Percentiles rank a stretch among this genome's conserved stretches.
Conservation (phyloP, 345 rosid species). For the Streptanthus diversifolius region DNA sequence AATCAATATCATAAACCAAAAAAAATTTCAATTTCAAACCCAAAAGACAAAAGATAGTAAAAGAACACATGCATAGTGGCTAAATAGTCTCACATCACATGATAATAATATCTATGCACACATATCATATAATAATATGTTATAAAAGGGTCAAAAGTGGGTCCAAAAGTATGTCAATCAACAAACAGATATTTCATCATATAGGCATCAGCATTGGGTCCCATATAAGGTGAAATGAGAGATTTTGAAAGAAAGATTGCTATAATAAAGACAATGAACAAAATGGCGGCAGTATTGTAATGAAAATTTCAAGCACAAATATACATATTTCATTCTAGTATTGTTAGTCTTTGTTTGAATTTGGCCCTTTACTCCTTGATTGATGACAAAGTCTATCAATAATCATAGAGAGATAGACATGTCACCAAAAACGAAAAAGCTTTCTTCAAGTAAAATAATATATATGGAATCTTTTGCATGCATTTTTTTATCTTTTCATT, state of each 20-base stretch:
- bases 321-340: conserved; percentile 8
- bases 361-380: neutral
- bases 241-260: conserved; percentile 15
- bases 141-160: conserved; percentile 17
- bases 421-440: conserved; percentile 14
- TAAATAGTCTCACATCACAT: conserved; percentile 25
- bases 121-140: neutral
- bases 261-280: conserved; percentile 37
- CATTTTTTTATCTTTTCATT: neutral
- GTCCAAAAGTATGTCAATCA: conserved; percentile 31
- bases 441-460: neutral
- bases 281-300: conserved; percentile 71
- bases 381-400: conserved; percentile 26
- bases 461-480: conserved; percentile 1
- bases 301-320: neutral
- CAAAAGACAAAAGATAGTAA: conserved; percentile 4
- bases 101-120: neutral
- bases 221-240: conserved; percentile 17
- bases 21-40: conserved; percentile 16
- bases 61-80: conserved; percentile 1
- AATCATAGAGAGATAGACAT: conserved; percentile 12
- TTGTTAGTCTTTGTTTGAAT: conserved; percentile 6
- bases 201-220: conserved; percentile 26
- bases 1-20: conserved; percentile 1
- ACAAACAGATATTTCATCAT: conserved; percentile 33